Conservation (phyloP, 306 rosid genomes). For the Ziziphus jujuba region DNA sequence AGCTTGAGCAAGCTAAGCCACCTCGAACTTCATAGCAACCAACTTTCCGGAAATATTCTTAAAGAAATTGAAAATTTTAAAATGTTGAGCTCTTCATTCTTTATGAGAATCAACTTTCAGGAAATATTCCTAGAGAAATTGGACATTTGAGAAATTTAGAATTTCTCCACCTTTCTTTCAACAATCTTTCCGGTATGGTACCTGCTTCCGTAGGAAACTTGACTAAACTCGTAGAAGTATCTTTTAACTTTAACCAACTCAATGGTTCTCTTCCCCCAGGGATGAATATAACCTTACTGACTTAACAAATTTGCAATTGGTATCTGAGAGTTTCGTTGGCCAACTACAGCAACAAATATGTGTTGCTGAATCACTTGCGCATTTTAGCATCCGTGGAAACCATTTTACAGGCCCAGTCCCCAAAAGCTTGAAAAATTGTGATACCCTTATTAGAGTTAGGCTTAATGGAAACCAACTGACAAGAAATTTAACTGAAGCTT, state of each 20-base stretch:
- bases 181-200: neutral
- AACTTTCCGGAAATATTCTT: constrained; percentile 35
- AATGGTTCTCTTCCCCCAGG: neutral
- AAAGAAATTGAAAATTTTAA: constrained; percentile 28
- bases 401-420: constrained; percentile 24
- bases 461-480: constrained; percentile 28
- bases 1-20: neutral
- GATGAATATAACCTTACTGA: too few species aligned
- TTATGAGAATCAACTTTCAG: neutral
- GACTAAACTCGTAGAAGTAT: neutral
- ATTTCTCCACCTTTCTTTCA: too few species aligned
- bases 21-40: constrained; percentile 33
- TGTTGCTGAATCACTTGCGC: neutral
- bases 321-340: fast-evolving
- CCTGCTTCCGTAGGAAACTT: neutral
- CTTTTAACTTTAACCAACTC: too few species aligned
- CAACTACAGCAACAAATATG: neutral
- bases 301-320: fast-evolving
- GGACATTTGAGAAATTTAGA: neutral
- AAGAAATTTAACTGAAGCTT: constrained; percentile 30
- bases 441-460: constrained; percentile 13
- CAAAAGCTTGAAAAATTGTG: constrained; percentile 33
- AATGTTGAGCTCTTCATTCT: constrained; percentile 14
- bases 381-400: too few species aligned
- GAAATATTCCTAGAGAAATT: neutral